Percentiles rank a stretch among this genome's conserved stretches.
These are phyloP conservation scores for Priceomyces medius DNA, from an alignment of 805 yeast species.

Conservation along the genomic window DNA sequence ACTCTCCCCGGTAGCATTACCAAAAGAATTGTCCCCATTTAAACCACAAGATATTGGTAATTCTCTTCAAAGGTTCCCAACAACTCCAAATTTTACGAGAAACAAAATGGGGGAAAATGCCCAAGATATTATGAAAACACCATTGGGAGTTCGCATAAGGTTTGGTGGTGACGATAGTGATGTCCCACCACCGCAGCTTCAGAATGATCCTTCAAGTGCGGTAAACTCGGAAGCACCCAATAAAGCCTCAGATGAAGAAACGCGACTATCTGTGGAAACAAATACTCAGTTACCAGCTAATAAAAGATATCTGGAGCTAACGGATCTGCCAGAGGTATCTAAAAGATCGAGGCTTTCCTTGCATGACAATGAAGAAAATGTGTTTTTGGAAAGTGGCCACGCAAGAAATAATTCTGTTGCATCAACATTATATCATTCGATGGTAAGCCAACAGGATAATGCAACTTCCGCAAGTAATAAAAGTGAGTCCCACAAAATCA, in stretches of 20 bases:
- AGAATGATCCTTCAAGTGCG: conserved; percentile 5
- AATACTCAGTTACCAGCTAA: neutral
- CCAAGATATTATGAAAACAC: conserved; percentile 23
- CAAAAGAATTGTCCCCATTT: conserved; percentile 19
- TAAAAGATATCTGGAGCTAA: conserved; percentile 1
- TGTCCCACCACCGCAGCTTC: conserved; percentile 25
- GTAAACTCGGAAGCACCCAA: neutral
- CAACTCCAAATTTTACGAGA: conserved; percentile 44
- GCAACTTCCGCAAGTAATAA: neutral
- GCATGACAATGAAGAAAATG: conserved; percentile 28
- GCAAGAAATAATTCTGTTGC: conserved; percentile 18
- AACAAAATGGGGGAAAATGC: conserved; percentile 17
- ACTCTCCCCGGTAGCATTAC: conserved; percentile 20
- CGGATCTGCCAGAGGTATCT: conserved; percentile 4
- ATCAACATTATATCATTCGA: conserved; percentile 35
- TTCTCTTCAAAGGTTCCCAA: conserved; percentile 42
- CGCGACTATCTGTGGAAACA: neutral
- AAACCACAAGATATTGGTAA: conserved; percentile 7
- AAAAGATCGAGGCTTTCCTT: conserved; percentile 11
- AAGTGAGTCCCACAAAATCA: neutral
- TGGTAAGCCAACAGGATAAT: conserved; percentile 12
- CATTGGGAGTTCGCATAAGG: conserved; percentile 19
- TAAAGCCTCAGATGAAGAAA: conserved; percentile 5
- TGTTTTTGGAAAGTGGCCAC: conserved; percentile 28
- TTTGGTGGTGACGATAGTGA: conserved; percentile 31